These are phyloP conservation scores for Geotrichum carabidarum DNA, from an alignment of 1,139 yeast genomes.

Conservation along the genomic window DNA sequence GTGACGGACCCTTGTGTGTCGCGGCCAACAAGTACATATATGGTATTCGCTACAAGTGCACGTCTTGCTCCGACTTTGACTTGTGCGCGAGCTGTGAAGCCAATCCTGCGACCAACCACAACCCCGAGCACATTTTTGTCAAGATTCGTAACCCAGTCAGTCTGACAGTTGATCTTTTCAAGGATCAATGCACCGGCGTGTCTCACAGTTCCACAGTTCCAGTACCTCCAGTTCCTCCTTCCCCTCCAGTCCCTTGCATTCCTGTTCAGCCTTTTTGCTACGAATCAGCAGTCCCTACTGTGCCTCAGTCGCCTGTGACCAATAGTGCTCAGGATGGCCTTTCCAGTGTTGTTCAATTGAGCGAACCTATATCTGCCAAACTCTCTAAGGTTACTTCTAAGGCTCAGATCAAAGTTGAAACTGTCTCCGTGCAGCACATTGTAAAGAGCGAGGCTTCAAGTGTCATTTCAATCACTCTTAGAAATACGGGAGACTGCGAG, in stretches of 20 bases:
- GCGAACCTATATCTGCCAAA: neutral
- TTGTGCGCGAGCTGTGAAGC: conserved; percentile 48
- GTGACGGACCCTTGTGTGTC: conserved; percentile 44
- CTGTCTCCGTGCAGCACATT: neutral
- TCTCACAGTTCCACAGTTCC: too few species aligned
- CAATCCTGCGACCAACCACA: conserved; percentile 26
- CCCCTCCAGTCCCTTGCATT: too few species aligned
- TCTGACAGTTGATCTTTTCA: neutral
- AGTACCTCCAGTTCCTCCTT: too few species aligned
- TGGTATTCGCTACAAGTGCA: conserved; percentile 50
- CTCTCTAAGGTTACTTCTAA: neutral
- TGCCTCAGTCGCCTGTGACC: too few species aligned
- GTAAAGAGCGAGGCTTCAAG: neutral
- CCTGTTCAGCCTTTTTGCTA: too few species aligned
- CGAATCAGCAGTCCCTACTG: too few species aligned
- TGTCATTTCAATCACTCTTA: neutral
- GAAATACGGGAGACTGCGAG: neutral
- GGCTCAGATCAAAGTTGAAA: neutral
- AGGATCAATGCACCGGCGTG: too few species aligned
- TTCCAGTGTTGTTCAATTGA: neutral
- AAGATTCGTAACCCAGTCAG: conserved; percentile 20
- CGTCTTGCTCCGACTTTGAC: conserved; percentile 48
- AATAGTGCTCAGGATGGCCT: too few species aligned
- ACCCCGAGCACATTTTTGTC: conserved; percentile 28
- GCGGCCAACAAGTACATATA: conserved; percentile 27